Conservation (phyloP, 2,329 filamentous ascomycete species). For the Apiospora aurea region DNA sequence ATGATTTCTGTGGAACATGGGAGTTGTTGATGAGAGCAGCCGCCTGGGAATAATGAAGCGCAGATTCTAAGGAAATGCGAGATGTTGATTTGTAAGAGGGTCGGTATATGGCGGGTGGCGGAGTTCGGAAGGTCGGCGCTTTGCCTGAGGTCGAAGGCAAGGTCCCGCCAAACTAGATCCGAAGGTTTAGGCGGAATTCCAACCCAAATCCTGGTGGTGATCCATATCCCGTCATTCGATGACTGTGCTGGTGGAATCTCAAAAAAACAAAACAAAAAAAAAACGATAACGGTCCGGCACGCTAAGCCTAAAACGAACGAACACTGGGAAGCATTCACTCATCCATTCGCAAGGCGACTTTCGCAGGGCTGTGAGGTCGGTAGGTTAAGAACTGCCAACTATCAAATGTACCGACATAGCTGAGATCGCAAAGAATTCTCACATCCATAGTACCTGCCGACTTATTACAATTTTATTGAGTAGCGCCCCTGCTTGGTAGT, state of each 20-base stretch:
- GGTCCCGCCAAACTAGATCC: background rate
- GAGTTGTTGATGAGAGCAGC: background rate
- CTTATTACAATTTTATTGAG: background rate
- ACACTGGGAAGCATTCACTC: background rate
- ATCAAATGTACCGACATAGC: no score
- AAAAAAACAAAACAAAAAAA: background rate
- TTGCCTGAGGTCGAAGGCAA: background rate
- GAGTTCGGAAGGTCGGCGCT: constrained; percentile 7
- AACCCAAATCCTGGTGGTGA: constrained; percentile 3
- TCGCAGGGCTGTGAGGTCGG: constrained; percentile 9
- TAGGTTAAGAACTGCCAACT: background rate
- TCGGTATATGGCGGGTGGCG: background rate
- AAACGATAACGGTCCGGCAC: background rate
- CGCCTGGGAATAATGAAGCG: no score
- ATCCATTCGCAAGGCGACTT: constrained; percentile 15
- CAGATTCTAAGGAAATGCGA: background rate
- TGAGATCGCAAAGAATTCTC: background rate
- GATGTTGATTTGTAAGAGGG: background rate
- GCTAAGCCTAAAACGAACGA: background rate
- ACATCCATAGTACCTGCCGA: background rate
- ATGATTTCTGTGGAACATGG: constrained; percentile 31
- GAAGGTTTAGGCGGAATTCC: background rate
- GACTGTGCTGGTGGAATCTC: background rate
- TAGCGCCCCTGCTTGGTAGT: no score
- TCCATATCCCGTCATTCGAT: background rate